Conservation (phyloP, 176 grass and related monocot genomes). For the Oryza rufipogon region DNA sequence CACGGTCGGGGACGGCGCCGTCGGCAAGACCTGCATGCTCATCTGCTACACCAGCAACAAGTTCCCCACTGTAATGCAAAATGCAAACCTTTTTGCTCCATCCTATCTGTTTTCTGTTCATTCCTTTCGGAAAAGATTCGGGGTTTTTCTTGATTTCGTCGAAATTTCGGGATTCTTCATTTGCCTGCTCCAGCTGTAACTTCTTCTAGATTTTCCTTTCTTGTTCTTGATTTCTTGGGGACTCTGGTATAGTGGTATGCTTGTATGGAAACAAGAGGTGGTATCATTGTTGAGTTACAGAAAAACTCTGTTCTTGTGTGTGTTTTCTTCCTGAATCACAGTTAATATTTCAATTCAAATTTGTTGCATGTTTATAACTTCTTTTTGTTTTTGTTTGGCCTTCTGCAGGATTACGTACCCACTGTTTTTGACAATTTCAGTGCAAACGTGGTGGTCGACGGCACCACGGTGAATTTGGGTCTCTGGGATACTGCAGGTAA, state of each 20-base stretch:
- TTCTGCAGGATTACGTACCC: slow-evolving; percentile 79
- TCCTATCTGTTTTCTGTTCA: neutral
- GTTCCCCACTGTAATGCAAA: slow-evolving; percentile 75
- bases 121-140: neutral
- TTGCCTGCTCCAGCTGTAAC: neutral
- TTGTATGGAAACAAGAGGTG: neutral
- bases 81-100: neutral
- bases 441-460: slow-evolving; percentile 86
- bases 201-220: neutral
- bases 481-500: slow-evolving; percentile 94
- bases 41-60: slow-evolving; percentile 99
- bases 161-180: neutral
- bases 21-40: slow-evolving; percentile 99
- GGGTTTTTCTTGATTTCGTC: slow-evolving; percentile 9
- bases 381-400: neutral
- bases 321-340: too few relatives aligned
- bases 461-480: slow-evolving; percentile 88
- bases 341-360: too few relatives aligned
- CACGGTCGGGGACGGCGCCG: slow-evolving; percentile 94
- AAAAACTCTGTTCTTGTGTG: too few relatives aligned
- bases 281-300: slow-evolving; percentile 1
- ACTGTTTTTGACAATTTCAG: slow-evolving; percentile 98
- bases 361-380: neutral
- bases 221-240: slow-evolving; percentile 9
- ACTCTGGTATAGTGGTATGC: neutral